Evolutionary conservation across 257 asterid species (phyloP), one percentile per base, ranked within the genome.

Genomic region (Ballota nigra): DNA sequence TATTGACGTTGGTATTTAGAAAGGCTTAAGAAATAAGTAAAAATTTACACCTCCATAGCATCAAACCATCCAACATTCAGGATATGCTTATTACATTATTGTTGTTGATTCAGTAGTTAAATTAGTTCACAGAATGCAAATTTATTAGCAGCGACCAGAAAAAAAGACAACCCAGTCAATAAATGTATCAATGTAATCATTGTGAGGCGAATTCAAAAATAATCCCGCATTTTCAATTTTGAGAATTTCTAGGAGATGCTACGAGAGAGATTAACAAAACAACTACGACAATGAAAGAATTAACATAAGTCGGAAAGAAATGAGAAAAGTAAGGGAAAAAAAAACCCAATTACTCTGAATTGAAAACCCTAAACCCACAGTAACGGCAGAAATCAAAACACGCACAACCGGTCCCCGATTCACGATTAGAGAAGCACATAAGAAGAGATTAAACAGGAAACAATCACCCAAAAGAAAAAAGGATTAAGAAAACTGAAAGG

Each of bases 311-410:
- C n/a, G 13, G 63, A 45, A 63, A 7, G 62, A 19, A 31, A 59
- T 3, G 4, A 1, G 9, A 65, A 78, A 75, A 20, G 55, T 19
- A 57, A 5, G 43, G 9, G 34, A 29, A 29, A 43, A 61, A 9
- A 20, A 9, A 0, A 0, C 8, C 19, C 8, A 28, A 11, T 12
- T 28, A 40, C 49, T 72, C 73, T 8, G 38, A 11, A 16, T 66
- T 16, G 55, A 73, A 80, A 82, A 80, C 89, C 92, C 86, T 82
- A 85, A 85, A 83, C 88, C 87, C 83, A 78, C 70, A 64, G 68
- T 63, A 56, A 51, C 69, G 47, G 58, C 70, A 31, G 53, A 64
- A 41, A 65, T 19, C 53, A 59, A 26, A 51, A 28, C 66, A 49
- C 49, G 36, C 58, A 66, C 41, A 6, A 57, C 56, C 62, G 59